Evolutionary conservation across 2,329 filamentous ascomycete genomes (phyloP).

Genomic region (Aspergillus hiratsukae): DNA sequence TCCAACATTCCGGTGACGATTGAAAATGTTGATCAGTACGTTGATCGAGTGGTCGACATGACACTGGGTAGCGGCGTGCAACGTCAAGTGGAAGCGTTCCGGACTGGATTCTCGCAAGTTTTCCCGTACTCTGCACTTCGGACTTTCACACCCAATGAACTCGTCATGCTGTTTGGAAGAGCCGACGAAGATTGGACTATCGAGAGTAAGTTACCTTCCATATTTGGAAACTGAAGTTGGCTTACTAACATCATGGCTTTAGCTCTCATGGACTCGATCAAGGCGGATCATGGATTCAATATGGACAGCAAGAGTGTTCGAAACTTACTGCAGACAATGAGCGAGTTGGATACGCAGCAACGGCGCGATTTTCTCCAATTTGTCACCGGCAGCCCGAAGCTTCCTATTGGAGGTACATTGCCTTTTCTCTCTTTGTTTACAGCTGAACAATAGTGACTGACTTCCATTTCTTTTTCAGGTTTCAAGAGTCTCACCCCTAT

Average conservation of each 20-base stretch:
- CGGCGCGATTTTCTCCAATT: slow-evolving; percentile 95
- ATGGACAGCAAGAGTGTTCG: slow-evolving; percentile 96
- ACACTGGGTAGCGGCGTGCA: slow-evolving; percentile 86
- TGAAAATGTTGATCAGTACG: slow-evolving; percentile 82
- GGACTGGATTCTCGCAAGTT: slow-evolving; percentile 85
- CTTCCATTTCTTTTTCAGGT: slow-evolving; percentile 49
- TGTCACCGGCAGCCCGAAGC: slow-evolving; percentile 94
- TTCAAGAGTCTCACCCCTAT: slow-evolving; percentile 97
- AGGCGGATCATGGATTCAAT: slow-evolving; percentile 97
- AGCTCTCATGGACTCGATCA: slow-evolving; percentile 97
- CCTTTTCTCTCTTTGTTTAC: background rate
- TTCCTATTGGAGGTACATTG: slow-evolving; percentile 83
- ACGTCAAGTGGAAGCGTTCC: slow-evolving; percentile 86
- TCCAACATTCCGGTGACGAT: slow-evolving; percentile 73
- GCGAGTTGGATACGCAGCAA: slow-evolving; percentile 67
- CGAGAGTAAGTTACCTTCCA: slow-evolving; percentile 65
- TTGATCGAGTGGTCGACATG: slow-evolving; percentile 86
- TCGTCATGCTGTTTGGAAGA: slow-evolving; percentile 89
- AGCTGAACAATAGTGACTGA: slow-evolving; percentile 28
- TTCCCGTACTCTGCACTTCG: slow-evolving; percentile 91
- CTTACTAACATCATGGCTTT: slow-evolving; percentile 24
- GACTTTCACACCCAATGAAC: slow-evolving; percentile 90
- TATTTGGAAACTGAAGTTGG: background rate
- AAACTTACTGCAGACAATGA: slow-evolving; percentile 92
- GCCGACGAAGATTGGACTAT: slow-evolving; percentile 96